Evolutionary conservation across 306 rosid genomes (phyloP).

Genomic region (Prosopis cineraria): DNA sequence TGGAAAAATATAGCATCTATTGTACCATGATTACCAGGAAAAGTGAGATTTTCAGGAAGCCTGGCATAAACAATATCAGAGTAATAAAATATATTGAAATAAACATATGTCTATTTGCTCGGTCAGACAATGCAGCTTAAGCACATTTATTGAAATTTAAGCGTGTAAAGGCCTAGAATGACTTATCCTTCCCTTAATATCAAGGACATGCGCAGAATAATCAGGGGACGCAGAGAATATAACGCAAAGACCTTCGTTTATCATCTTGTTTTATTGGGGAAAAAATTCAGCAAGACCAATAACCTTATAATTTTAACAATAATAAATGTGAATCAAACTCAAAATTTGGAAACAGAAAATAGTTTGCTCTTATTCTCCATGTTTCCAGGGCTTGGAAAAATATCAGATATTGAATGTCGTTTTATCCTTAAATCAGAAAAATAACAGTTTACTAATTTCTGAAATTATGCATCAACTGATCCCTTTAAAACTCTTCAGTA

Average conservation of each 20-base stretch:
- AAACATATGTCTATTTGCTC: not conserved
- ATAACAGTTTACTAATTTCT: constrained; percentile 33
- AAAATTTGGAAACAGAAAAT: constrained; percentile 24
- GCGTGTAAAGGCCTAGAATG: constrained; percentile 20
- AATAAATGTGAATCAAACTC: constrained; percentile 14
- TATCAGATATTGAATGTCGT: not conserved
- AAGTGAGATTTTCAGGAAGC: constrained; percentile 10
- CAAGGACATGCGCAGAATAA: constrained; percentile 12
- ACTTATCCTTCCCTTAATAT: not conserved
- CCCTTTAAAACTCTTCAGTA: constrained; percentile 18
- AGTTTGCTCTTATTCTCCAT: not conserved
- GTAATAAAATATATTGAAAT: not conserved
- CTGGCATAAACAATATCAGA: not conserved
- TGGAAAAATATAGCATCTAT: constrained; percentile 7
- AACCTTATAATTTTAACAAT: constrained; percentile 42
- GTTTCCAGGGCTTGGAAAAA: not conserved
- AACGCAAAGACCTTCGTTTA: constrained; percentile 49
- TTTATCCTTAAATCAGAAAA: not conserved
- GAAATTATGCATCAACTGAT: constrained; percentile 41
- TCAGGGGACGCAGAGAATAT: not conserved
- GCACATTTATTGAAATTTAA: constrained; percentile 9
- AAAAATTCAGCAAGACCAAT: constrained; percentile 49
- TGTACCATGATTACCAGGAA: not conserved
- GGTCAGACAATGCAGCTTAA: not conserved
- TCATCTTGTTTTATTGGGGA: constrained; percentile 48